Percentiles rank a stretch among this genome's conserved stretches.
These are phyloP conservation scores for Evernia prunastri DNA, from an alignment of 495 filamentous ascomycete genomes.

Conservation along the genomic window DNA sequence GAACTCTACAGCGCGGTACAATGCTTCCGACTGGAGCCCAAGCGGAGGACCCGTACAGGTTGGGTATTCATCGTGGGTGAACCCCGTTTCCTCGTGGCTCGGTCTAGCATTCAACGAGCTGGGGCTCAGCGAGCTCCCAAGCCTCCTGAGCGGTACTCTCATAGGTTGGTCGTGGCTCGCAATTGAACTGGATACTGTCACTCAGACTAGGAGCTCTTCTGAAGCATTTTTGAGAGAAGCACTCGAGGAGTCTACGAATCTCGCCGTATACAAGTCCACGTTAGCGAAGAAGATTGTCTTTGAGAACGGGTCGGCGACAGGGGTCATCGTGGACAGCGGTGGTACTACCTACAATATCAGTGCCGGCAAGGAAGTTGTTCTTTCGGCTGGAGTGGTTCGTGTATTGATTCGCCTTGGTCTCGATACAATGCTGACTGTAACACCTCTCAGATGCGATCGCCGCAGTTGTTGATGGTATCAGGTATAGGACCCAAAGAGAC, in stretches of 20 bases:
- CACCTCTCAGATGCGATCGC: conserved; percentile 33
- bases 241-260: conserved; percentile 10
- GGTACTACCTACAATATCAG: conserved; percentile 31
- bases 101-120: conserved; percentile 29
- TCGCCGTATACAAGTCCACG: conserved; percentile 21
- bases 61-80: conserved; percentile 37
- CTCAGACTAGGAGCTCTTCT: conserved; percentile 19
- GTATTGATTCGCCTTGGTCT: background rate
- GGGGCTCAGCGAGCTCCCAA: conserved; percentile 29
- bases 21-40: conserved; percentile 32
- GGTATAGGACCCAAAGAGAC: conserved; percentile 33
- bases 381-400: conserved; percentile 35
- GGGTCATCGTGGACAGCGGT: conserved; percentile 27
- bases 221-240: conserved; percentile 26
- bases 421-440: background rate
- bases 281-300: conserved; percentile 30
- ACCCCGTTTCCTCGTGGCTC: conserved; percentile 38
- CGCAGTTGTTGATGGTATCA: conserved; percentile 43
- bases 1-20: conserved; percentile 44
- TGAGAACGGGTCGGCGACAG: conserved; percentile 31
- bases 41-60: conserved; percentile 43
- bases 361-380: conserved; percentile 40
- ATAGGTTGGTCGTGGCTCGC: conserved; percentile 22
- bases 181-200: conserved; percentile 24
- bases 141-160: conserved; percentile 33